Conservation (phyloP, 2,329 filamentous ascomycete genomes). For the Neurospora sp. region DNA sequence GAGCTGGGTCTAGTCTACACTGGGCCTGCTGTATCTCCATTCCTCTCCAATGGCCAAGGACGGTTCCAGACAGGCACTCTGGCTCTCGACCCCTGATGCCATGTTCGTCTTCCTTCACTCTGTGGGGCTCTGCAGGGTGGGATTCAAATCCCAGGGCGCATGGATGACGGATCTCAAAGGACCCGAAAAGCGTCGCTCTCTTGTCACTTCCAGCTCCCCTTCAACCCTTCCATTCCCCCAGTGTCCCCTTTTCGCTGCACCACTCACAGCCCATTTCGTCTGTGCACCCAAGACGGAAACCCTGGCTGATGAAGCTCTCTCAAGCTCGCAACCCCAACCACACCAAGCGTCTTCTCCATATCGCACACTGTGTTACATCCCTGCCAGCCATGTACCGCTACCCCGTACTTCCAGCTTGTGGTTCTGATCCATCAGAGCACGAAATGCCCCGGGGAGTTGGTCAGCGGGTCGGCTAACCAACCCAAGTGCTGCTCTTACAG, state of each 20-base stretch:
- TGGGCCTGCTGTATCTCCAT: neutral
- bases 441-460: conserved; percentile 12
- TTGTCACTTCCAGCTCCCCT: neutral
- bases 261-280: neutral
- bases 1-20: neutral
- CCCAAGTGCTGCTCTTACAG: neutral
- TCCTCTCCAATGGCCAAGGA: neutral
- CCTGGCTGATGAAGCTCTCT: neutral
- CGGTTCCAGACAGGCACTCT: too few species aligned
- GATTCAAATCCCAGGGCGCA: conserved; percentile 8
- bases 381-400: neutral
- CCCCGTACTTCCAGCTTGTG: neutral
- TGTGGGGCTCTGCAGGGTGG: conserved; percentile 10
- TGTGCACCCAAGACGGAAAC: neutral
- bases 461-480: conserved; percentile 4
- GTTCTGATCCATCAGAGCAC: conserved; percentile 1
- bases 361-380: neutral
- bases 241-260: neutral
- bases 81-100: conserved; percentile 6
- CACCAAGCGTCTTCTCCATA: neutral
- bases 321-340: conserved; percentile 3
- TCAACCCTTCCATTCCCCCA: neutral
- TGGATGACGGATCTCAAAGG: neutral
- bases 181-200: neutral
- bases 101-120: conserved; percentile 1